Evolutionary conservation across 768 basidiomycete genomes (phyloP).

Genomic region (Dacryopinax primogenitus): DNA sequence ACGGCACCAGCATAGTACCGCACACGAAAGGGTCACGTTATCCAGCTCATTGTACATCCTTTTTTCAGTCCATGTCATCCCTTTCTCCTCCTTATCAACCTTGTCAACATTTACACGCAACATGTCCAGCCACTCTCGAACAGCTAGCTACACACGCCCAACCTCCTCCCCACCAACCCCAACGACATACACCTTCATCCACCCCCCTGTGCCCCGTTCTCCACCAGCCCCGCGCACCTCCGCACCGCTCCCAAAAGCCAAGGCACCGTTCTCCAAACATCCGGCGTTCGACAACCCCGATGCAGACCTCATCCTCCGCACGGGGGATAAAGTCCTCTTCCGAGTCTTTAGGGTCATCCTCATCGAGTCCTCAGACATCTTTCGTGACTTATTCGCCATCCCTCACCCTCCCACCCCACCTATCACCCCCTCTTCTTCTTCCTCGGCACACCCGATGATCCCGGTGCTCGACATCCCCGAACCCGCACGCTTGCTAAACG

Average conservation of each 20-base stretch:
- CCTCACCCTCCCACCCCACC: neutral
- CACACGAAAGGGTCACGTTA: neutral
- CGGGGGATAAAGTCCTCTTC: neutral
- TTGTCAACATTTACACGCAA: neutral
- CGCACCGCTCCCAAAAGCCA: neutral
- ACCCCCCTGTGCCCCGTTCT: neutral
- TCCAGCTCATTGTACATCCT: neutral
- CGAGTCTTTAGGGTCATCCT: neutral
- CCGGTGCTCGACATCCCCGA: constrained; percentile 1
- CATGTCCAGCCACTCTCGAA: neutral
- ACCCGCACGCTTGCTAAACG: neutral
- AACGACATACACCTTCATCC: neutral
- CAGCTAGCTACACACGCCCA: neutral
- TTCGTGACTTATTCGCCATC: neutral
- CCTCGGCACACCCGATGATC: neutral
- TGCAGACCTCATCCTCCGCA: neutral
- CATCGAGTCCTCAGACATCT: neutral
- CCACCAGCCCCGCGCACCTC: neutral
- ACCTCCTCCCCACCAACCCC: constrained; percentile 4
- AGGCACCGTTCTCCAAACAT: neutral
- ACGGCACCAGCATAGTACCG: neutral
- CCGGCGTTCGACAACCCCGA: constrained; percentile 5
- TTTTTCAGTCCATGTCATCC: neutral
- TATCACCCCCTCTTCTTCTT: neutral
- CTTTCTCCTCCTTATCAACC: neutral